Conservation (phyloP, 2,329 filamentous ascomycete genomes). For the Neonectria faginata region DNA sequence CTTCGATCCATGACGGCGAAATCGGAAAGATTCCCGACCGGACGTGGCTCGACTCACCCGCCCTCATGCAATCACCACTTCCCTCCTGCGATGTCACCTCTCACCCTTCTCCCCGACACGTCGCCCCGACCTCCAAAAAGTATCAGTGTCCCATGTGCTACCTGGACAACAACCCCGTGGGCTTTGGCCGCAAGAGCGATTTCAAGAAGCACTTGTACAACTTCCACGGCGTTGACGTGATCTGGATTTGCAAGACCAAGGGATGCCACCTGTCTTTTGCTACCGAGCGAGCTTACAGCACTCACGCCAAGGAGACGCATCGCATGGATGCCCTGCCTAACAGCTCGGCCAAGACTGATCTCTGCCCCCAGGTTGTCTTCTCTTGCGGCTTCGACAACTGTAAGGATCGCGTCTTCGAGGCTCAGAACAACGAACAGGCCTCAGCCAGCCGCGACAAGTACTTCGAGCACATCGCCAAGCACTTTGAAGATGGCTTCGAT, state of each 20-base stretch:
- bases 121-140: slow-evolving; percentile 55
- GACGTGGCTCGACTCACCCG: slow-evolving; percentile 57
- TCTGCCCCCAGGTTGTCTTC: slow-evolving; percentile 59
- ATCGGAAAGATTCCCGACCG: slow-evolving; percentile 50
- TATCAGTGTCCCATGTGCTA: slow-evolving; percentile 61
- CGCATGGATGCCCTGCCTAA: slow-evolving; percentile 56
- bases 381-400: slow-evolving; percentile 57
- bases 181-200: slow-evolving; percentile 60
- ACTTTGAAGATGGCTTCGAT: slow-evolving; percentile 58
- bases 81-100: slow-evolving; percentile 50
- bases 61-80: slow-evolving; percentile 52
- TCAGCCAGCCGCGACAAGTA: slow-evolving; percentile 55
- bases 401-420: slow-evolving; percentile 58
- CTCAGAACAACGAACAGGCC: slow-evolving; percentile 52
- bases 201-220: slow-evolving; percentile 63
- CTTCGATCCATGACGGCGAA: slow-evolving; percentile 51
- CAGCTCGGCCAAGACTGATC: slow-evolving; percentile 55
- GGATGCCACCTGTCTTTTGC: slow-evolving; percentile 58
- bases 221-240: slow-evolving; percentile 57
- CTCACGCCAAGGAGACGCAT: slow-evolving; percentile 58
- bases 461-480: slow-evolving; percentile 61
- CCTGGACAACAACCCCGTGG: slow-evolving; percentile 58
- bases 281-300: slow-evolving; percentile 59
- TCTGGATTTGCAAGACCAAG: slow-evolving; percentile 58
- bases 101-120: slow-evolving; percentile 52